Percentiles rank a stretch among this genome's conserved stretches.
These are phyloP conservation scores for Trapa incisa DNA, from an alignment of 345 rosid species.

Conservation along the genomic window DNA sequence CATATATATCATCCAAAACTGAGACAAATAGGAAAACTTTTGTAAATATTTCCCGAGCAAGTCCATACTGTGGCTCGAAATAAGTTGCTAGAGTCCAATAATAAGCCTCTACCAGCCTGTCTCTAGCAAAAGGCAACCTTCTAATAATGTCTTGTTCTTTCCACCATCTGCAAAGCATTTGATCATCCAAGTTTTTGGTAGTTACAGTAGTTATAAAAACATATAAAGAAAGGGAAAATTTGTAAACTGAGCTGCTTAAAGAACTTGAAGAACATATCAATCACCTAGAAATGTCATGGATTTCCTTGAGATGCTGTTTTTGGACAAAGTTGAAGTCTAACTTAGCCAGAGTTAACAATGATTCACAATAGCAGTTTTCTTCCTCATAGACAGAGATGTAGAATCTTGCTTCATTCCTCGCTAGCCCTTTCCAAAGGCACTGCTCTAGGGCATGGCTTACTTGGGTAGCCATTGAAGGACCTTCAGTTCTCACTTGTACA, in stretches of 20 bases:
- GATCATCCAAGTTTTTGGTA: neutral
- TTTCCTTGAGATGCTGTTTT: conserved; percentile 11
- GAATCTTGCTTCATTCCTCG: conserved; percentile 10
- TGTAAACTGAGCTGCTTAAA: too few relatives aligned
- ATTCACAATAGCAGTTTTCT: conserved; percentile 4
- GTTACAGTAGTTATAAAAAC: too few relatives aligned
- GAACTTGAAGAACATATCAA: too few relatives aligned
- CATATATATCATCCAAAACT: conserved; percentile 22
- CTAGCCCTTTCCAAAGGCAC: conserved; percentile 6
- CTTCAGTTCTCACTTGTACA: too few relatives aligned
- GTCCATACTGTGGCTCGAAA: conserved; percentile 12
- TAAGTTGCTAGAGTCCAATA: conserved; percentile 15
- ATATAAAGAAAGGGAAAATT: too few relatives aligned
- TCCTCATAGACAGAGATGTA: conserved; percentile 12
- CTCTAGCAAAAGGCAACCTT: conserved; percentile 18
- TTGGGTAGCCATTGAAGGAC: neutral
- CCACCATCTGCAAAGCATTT: conserved; percentile 20
- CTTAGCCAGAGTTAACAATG: conserved; percentile 13
- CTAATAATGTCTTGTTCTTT: conserved; percentile 9
- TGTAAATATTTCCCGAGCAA: conserved; percentile 6
- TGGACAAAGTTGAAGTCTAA: conserved; percentile 3
- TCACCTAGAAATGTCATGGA: conserved; percentile 1
- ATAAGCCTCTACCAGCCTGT: conserved; percentile 21
- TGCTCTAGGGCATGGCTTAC: conserved; percentile 2
- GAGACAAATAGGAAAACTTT: conserved; percentile 7